Evolutionary conservation across 2,329 filamentous ascomycete genomes (phyloP).

Genomic region (Aspergillus texensis): DNA sequence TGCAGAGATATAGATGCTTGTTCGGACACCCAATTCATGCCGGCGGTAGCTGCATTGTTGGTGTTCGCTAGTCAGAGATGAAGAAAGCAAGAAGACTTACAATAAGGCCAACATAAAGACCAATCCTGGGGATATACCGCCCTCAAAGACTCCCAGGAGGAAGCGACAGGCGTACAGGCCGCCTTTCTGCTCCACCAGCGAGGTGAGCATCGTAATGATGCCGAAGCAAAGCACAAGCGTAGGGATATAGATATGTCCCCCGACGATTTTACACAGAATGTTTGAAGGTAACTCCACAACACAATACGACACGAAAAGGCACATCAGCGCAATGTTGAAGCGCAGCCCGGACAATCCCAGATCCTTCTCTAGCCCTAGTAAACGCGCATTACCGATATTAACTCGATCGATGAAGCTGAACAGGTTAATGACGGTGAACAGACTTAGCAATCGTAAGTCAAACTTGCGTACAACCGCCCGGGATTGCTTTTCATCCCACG

Average conservation of each 20-base stretch:
- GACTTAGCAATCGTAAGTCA: constrained; percentile 34
- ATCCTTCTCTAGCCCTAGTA: constrained; percentile 29
- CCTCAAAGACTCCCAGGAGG: constrained; percentile 9
- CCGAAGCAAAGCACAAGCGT: constrained; percentile 9
- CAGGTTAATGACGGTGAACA: constrained; percentile 37
- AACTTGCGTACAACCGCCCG: constrained; percentile 35
- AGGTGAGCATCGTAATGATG: constrained; percentile 7
- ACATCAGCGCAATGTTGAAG: constrained; percentile 36
- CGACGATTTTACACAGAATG: constrained; percentile 11
- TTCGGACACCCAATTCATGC: constrained; percentile 16
- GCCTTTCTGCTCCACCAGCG: constrained; percentile 2
- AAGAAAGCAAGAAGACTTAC: neutral
- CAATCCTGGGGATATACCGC: constrained; percentile 8
- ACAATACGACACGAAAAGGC: constrained; percentile 6
- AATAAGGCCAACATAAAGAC: constrained; percentile 13
- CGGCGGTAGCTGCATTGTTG: constrained; percentile 13
- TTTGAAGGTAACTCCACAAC: constrained; percentile 11
- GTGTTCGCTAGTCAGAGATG: neutral
- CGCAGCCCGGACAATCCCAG: constrained; percentile 30
- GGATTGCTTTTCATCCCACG: neutral
- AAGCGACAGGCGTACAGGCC: constrained; percentile 10
- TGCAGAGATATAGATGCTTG: constrained; percentile 19
- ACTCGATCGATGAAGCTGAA: constrained; percentile 29
- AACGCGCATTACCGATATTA: constrained; percentile 45
- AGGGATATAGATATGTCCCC: constrained; percentile 9